Evolutionary conservation across 495 filamentous ascomycete genomes (phyloP).

Genomic region (Filosporella fistucella): DNA sequence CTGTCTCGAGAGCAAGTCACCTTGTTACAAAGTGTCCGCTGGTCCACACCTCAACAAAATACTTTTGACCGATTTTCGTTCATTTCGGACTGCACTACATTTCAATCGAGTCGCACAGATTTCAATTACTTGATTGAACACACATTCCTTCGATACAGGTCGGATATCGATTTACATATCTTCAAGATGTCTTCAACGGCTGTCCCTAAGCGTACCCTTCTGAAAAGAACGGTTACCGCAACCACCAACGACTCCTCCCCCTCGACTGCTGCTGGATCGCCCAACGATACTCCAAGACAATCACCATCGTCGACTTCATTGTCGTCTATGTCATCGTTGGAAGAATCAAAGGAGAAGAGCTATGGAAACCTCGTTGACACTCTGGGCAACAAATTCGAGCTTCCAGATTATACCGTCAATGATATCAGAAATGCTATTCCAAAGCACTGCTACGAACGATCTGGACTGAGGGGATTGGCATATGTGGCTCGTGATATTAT

Average conservation of each 20-base stretch:
- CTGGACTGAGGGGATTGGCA: constrained; percentile 50
- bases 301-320: constrained; percentile 87
- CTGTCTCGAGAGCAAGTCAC: neutral
- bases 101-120: neutral
- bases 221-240: constrained; percentile 46
- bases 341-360: constrained; percentile 32
- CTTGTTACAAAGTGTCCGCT: too few species aligned
- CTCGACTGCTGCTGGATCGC: constrained; percentile 58
- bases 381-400: constrained; percentile 69
- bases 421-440: constrained; percentile 79
- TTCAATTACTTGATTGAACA: neutral
- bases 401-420: constrained; percentile 77
- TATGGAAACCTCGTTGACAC: constrained; percentile 61
- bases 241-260: constrained; percentile 48
- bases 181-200: constrained; percentile 55
- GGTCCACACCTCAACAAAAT: constrained; percentile 10
- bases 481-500: constrained; percentile 71
- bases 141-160: neutral
- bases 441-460: constrained; percentile 75
- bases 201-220: constrained; percentile 47
- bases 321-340: constrained; percentile 76
- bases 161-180: neutral
- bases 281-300: constrained; percentile 62
- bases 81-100: neutral
- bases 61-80: neutral